Conservation (phyloP, 495 filamentous ascomycete genomes). For the Xylaria acuta region DNA sequence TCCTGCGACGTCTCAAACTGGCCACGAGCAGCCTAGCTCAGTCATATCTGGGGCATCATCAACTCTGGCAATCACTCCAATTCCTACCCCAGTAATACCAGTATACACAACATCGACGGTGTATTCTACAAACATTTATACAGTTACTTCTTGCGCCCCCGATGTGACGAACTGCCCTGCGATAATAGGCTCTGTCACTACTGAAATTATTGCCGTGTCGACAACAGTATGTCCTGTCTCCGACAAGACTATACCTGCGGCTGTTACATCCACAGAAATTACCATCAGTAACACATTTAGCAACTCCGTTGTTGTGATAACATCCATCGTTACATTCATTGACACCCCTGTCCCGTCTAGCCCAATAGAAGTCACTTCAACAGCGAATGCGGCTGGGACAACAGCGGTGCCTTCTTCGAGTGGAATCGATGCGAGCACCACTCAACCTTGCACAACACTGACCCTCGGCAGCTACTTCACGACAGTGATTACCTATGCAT, state of each 20-base stretch:
- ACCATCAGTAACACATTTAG: slow-evolving; percentile 59
- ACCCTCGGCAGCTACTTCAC: slow-evolving; percentile 38
- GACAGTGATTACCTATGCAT: slow-evolving; percentile 36
- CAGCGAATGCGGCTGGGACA: neutral
- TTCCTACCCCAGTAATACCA: slow-evolving; percentile 13
- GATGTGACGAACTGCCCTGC: slow-evolving; percentile 62
- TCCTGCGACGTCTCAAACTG: no score
- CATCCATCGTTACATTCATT: slow-evolving; percentile 44
- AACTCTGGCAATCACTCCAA: slow-evolving; percentile 9
- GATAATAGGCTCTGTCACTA: slow-evolving; percentile 39
- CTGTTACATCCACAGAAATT: slow-evolving; percentile 43
- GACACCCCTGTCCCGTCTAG: slow-evolving; percentile 31
- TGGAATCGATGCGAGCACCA: slow-evolving; percentile 11
- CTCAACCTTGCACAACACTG: slow-evolving; percentile 33
- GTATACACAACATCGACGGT: slow-evolving; percentile 52
- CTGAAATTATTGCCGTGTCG: slow-evolving; percentile 40
- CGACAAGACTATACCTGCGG: slow-evolving; percentile 24
- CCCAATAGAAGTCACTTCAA: slow-evolving; percentile 1
- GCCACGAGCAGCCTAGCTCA: slow-evolving; percentile 27
- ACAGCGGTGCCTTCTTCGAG: no score
- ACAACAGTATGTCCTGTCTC: slow-evolving; percentile 39
- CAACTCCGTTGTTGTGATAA: slow-evolving; percentile 59
- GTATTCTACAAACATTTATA: slow-evolving; percentile 59
- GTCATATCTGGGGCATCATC: slow-evolving; percentile 37
- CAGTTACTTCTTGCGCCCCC: slow-evolving; percentile 58